Conservation (phyloP, 2,329 filamentous ascomycete species). For the Cordyceps militaris region DNA sequence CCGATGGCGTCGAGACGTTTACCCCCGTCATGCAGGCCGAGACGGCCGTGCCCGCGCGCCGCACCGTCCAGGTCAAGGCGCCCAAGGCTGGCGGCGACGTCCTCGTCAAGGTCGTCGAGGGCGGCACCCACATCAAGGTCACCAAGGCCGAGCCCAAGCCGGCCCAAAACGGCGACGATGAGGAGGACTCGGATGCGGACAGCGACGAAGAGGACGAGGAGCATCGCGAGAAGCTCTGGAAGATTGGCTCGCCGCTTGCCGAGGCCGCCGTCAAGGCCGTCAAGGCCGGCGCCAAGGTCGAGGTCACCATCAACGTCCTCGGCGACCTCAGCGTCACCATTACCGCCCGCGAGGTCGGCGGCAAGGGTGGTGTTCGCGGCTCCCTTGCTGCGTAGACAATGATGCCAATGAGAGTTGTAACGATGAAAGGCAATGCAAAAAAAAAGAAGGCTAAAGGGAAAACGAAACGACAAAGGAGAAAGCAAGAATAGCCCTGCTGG, state of each 20-base stretch:
- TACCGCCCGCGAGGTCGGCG: slow-evolving; percentile 78
- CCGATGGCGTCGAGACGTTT: slow-evolving; percentile 63
- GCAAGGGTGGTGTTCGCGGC: slow-evolving; percentile 75
- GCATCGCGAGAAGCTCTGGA: slow-evolving; percentile 85
- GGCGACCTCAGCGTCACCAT: slow-evolving; percentile 74
- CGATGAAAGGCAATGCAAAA: neutral
- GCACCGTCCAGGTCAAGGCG: slow-evolving; percentile 69
- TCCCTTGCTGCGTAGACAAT: slow-evolving; percentile 27
- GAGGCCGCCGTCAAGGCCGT: slow-evolving; percentile 78
- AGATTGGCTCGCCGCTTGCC: slow-evolving; percentile 72
- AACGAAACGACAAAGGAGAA: neutral
- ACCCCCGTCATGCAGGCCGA: slow-evolving; percentile 74
- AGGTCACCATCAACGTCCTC: slow-evolving; percentile 84
- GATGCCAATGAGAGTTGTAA: neutral
- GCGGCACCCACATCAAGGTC: slow-evolving; percentile 84
- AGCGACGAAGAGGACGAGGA: slow-evolving; percentile 71
- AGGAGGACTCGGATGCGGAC: slow-evolving; percentile 50
- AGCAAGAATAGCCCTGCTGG: neutral
- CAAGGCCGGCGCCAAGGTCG: slow-evolving; percentile 84
- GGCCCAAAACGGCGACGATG: slow-evolving; percentile 55
- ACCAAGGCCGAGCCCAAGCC: slow-evolving; percentile 76
- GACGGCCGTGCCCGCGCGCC: slow-evolving; percentile 82
- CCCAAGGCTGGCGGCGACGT: slow-evolving; percentile 81
- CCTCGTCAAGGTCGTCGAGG: slow-evolving; percentile 82
- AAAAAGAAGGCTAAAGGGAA: neutral